These are phyloP conservation scores for Rhizopogon sp. DNA, from an alignment of 768 basidiomycete genomes.

Conservation along the genomic window DNA sequence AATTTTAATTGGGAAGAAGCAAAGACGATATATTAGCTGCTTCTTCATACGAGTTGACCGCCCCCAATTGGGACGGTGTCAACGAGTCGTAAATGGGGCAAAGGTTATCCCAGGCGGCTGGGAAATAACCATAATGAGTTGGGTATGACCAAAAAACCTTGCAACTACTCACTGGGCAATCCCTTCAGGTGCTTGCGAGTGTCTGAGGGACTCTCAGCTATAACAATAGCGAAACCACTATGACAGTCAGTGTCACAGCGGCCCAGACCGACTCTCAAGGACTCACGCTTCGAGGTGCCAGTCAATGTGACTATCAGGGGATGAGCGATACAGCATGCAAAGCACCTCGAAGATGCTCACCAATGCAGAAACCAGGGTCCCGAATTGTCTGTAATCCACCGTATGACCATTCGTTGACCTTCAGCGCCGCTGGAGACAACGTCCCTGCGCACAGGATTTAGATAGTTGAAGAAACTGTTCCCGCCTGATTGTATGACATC, in stretches of 20 bases:
- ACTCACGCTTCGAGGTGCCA: conserved; percentile 24
- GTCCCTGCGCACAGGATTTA: conserved; percentile 34
- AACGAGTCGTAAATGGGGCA: conserved; percentile 20
- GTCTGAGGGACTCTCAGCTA: conserved; percentile 20
- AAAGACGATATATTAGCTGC: conserved; percentile 15
- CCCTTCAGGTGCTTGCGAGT: conserved; percentile 8
- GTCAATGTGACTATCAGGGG: conserved; percentile 19
- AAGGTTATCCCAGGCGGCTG: conserved; percentile 20
- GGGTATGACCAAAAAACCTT: neutral
- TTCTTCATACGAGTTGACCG: conserved; percentile 9
- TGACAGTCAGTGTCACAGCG: neutral
- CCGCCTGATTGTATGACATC: conserved; percentile 30
- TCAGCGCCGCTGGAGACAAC: conserved; percentile 16
- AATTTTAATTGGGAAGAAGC: conserved; percentile 11
- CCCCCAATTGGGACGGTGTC: conserved; percentile 16
- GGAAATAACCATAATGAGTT: neutral
- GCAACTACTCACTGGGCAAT: conserved; percentile 10
- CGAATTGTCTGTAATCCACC: conserved; percentile 59
- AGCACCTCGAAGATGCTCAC: conserved; percentile 4
- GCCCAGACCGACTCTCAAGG: neutral
- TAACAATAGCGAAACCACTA: conserved; percentile 23
- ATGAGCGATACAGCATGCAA: neutral
- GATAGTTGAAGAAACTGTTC: conserved; percentile 23
- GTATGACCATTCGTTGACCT: conserved; percentile 43
- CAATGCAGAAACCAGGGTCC: conserved; percentile 52